These are phyloP conservation scores for Funneliformis mosseae DNA, from an alignment of 192 early-diverging fungal genomes.

Conservation along the genomic window DNA sequence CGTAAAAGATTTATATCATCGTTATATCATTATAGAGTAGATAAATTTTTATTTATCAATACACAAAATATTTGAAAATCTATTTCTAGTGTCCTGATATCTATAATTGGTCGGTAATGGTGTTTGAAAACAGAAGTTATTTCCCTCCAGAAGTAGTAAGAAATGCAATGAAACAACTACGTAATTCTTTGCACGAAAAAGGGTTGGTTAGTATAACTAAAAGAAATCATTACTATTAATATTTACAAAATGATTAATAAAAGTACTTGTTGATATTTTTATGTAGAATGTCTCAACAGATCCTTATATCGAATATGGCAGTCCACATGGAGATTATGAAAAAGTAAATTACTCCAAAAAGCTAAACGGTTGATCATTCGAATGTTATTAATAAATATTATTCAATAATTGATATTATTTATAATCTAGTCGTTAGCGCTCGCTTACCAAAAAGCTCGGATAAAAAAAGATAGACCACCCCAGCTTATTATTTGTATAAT, in stretches of 20 bases:
- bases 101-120: constrained; percentile 78
- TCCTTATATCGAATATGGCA: constrained; percentile 51
- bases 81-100: constrained; percentile 57
- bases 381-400: constrained; percentile 33
- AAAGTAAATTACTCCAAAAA: constrained; percentile 64
- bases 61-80: background rate
- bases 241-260: constrained; percentile 41
- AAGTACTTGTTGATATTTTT: background rate
- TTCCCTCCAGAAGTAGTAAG: constrained; percentile 56
- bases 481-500: constrained; percentile 87
- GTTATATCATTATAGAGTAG: background rate
- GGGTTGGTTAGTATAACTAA: constrained; percentile 29
- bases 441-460: constrained; percentile 66
- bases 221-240: background rate
- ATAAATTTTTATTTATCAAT: background rate
- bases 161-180: constrained; percentile 72
- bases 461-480: constrained; percentile 62
- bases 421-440: constrained; percentile 54
- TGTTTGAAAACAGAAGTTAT: constrained; percentile 65
- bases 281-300: constrained; percentile 44
- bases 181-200: constrained; percentile 67
- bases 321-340: constrained; percentile 70
- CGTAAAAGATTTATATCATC: constrained; percentile 39
- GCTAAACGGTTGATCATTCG: constrained; percentile 64
- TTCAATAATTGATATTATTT: background rate